Evolutionary conservation across 2,329 filamentous ascomycete genomes (phyloP), one percentile per base, ranked within the genome.

Genomic region (Neofusicoccum laricinum): DNA sequence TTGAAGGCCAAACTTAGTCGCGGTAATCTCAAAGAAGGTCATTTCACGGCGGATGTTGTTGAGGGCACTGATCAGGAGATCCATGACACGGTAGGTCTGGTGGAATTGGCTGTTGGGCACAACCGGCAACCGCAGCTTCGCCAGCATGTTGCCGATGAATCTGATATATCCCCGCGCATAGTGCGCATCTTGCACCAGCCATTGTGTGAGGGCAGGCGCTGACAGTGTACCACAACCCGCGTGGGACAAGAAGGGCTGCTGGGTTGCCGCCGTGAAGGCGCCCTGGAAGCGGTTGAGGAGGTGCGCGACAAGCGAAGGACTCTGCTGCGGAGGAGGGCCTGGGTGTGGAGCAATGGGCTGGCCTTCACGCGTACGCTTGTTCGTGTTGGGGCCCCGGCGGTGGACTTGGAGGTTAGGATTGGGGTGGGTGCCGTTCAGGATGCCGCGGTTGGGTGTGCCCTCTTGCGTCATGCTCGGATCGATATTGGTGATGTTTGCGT

Each of bases 131-230:
- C 84, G 77, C 49, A 91, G 80, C 68, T 88, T 86, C 38, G 84
- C 80, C 32, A 92, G 83, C 7, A 91, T 76, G n/a, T 82, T 79
- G 8, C 88, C 88, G 21, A 88, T 84, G 69, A 90, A 90, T 30
- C 84, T 82, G 69, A 91, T 84, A 75, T 91, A 90, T 58, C 85
- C 85, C 67, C 90, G 87, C 38, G 89, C 86, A 76, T 91, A 90
- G 65, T 92, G 84, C 8, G 87, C 81, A 75, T 92, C 89, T 74
- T 91, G 89, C 12, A 86, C 85, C 48, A 92, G 85, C 90, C 90
- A 92, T 73, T 83, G 81, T 19, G 84, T 83, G 11, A 92, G 79
- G 1, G 81, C 76, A 0, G 79, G 71, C 55, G 85, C 85, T 17
- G 84, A 78, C 17, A 90, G 78, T 0, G 82, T 84, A 21, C 90